Base-by-base conservation (phyloP, 768 basidiomycete species). In the Antrodiella citrinella region DNA sequence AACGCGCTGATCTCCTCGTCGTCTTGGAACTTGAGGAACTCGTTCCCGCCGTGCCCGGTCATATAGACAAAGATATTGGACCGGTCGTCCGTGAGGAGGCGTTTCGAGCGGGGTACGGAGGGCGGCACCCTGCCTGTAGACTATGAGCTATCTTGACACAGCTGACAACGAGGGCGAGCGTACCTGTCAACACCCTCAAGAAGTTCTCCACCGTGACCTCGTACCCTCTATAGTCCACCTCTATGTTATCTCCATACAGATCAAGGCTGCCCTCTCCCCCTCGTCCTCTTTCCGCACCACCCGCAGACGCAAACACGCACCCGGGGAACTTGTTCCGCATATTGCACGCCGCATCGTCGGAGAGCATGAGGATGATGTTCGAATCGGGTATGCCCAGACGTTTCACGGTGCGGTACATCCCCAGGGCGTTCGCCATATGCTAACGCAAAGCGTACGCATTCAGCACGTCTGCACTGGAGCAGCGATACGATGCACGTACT, bases 351-450 rank as follows among this genome's bases (percentile, higher is more conserved):
- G 80, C 89, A 63, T 98, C 96, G 65, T 99, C 96, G 4, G 95
- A 91, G 47, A 99, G 78, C 96, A 98, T 98, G 48, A 99, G 83
- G 66, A 99, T 95, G 65, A 99, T 98, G 59, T 98, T 94, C 10
- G 91, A 93, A 71, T 99, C 96, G 18, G 96, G 95, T 52, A 99
- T 96, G 12, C 96, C 96, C 9, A 99, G 80, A 4, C 94, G 85
- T 64, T 99, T 98, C 49, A 99, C 92, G 1, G 95, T 98, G 51
- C 96, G 90, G 63, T 98, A 98, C 94, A 99, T 97, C 62, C 93
- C 94, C 20, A 99, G 76, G 1, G 95, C 89, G 68, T 98, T 99
- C 7, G 96, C 84, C 92, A 98, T 98, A 65, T 98, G 96, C 93
- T 97, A 57, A n/a, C 47, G 43, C 13, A 52, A 22, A 0, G 4